Evolutionary conservation across 495 filamentous ascomycete species (phyloP).

Genomic region (Aspergillus cristatus): DNA sequence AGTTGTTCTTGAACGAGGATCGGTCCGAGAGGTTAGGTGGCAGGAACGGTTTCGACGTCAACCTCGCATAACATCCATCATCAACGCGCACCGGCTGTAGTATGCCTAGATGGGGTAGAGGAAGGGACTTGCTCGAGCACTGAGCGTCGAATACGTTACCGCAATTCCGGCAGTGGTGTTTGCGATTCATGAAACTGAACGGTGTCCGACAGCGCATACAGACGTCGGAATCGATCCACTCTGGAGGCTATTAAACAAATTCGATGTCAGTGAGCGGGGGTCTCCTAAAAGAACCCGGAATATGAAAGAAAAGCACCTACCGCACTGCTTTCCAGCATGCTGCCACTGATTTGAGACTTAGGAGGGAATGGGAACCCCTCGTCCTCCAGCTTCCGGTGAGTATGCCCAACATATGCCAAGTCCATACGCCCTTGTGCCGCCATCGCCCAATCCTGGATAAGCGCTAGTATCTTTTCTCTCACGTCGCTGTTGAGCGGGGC

Average conservation of each 20-base stretch:
- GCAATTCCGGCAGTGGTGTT: conserved; percentile 96
- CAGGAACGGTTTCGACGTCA: conserved; percentile 59
- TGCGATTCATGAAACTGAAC: conserved; percentile 96
- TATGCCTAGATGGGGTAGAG: conserved; percentile 88
- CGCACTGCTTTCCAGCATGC: conserved; percentile 93
- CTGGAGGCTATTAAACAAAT: conserved; percentile 65
- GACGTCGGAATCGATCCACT: conserved; percentile 96
- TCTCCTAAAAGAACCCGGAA: too few relatives aligned
- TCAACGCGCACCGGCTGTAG: conserved; percentile 89
- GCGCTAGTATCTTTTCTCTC: conserved; percentile 77
- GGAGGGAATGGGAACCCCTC: conserved; percentile 90
- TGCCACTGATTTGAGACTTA: conserved; percentile 74
- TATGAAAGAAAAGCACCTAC: conserved; percentile 45
- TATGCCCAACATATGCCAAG: conserved; percentile 76
- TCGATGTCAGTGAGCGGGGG: too few relatives aligned
- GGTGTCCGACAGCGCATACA: conserved; percentile 95
- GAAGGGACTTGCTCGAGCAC: conserved; percentile 82
- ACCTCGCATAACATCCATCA: conserved; percentile 85
- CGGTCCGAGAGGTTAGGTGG: conserved; percentile 35
- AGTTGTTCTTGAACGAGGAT: conserved; percentile 41
- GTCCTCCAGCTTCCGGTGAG: conserved; percentile 67
- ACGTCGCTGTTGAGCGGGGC: conserved; percentile 76
- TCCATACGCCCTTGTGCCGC: conserved; percentile 81
- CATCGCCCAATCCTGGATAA: conserved; percentile 89
- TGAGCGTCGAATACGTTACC: conserved; percentile 92